A percentile compares a stretch with the other conserved stretches of the same genome.
phyloP scores from a whole-genome alignment of 2,329 filamentous ascomycete genomes.

The Xenosphaeropsis pyriputrescens region DNA sequence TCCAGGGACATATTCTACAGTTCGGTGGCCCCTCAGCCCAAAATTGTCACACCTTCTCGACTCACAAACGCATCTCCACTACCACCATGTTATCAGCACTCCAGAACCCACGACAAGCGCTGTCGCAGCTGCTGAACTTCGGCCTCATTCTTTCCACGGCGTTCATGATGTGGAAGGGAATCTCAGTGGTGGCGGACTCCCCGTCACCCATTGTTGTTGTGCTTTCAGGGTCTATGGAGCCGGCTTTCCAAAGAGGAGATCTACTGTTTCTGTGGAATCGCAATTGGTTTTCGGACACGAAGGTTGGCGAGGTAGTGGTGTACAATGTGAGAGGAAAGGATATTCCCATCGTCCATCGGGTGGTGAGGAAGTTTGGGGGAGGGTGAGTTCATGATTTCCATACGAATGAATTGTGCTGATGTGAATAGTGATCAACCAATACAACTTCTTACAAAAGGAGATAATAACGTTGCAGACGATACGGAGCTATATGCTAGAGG shows the following conservation, averaged over 20 bases:
- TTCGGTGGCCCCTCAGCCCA: neutral
- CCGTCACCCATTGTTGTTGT: conserved; percentile 46
- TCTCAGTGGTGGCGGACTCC: conserved; percentile 47
- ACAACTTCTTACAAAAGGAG: conserved; percentile 88
- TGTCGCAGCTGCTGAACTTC: conserved; percentile 57
- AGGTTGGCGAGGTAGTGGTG: conserved; percentile 60
- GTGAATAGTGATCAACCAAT: neutral
- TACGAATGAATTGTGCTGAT: conserved; percentile 2
- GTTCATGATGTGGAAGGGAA: conserved; percentile 62
- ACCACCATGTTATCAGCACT: conserved; percentile 38
- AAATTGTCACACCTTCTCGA: neutral
- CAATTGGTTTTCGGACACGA: conserved; percentile 35
- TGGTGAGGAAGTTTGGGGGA: conserved; percentile 59
- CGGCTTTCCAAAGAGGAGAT: conserved; percentile 44
- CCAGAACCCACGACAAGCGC: conserved; percentile 47
- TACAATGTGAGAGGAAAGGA: conserved; percentile 74
- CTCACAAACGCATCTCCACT: neutral
- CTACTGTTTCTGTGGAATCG: conserved; percentile 44
- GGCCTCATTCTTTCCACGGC: conserved; percentile 58
- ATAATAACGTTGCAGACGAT: conserved; percentile 91
- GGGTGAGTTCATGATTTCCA: conserved; percentile 27
- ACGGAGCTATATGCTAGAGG: conserved; percentile 78
- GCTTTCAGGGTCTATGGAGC: conserved; percentile 45
- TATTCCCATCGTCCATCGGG: conserved; percentile 91
- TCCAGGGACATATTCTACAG: too few species aligned